Evolutionary conservation across 257 asterid genomes (phyloP), one percentile per base, ranked within the genome.

Genomic region (Petunia secreta): DNA sequence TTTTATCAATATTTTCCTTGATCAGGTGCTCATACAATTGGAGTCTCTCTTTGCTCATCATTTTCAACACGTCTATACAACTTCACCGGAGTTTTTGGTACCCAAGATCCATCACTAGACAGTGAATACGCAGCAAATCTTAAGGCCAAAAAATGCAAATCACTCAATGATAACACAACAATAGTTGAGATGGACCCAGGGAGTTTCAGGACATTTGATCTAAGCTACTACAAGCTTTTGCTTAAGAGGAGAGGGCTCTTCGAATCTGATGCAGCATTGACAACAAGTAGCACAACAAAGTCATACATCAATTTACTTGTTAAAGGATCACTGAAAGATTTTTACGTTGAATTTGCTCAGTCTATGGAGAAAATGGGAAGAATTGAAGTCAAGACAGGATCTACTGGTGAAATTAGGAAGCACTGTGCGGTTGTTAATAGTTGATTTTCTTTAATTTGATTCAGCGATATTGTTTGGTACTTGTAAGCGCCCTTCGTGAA

Each of bases 311-410:
- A 79, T 9, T 87, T 85, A 82, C 60, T 86, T 74, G 81, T 81
- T n/a, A 69, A 79, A 0, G 96, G 90, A 55, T 78, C 87, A 3
- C 57, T 82, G 3, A 8, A 63, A 9, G 85, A 78, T 50, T 93
- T 93, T 82, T 89, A 15, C 6, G 25, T 71, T 8, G 90, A 89
- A 75, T 93, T 93, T 64, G 92, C 91, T 0, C 14, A 68, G 8
- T 86, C 98, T 0, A 90, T 93, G 98, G 97, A 88, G 85, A 93
- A 93, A 81, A 88, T 91, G 97, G 92, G 93, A 1, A 80, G 79
- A 4, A 68, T 90, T 46, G 88, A 82, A 11, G 96, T 91, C 0
- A 85, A 87, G 65, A 90, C 95, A 0, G 97, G 95, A 15, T 52
- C 91, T 3, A 48, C 75, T 3, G 97, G 97, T 5, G 91, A 93